Base-by-base conservation (phyloP, 2,329 filamentous ascomycete genomes). In the Paecilomyces variotii region DNA sequence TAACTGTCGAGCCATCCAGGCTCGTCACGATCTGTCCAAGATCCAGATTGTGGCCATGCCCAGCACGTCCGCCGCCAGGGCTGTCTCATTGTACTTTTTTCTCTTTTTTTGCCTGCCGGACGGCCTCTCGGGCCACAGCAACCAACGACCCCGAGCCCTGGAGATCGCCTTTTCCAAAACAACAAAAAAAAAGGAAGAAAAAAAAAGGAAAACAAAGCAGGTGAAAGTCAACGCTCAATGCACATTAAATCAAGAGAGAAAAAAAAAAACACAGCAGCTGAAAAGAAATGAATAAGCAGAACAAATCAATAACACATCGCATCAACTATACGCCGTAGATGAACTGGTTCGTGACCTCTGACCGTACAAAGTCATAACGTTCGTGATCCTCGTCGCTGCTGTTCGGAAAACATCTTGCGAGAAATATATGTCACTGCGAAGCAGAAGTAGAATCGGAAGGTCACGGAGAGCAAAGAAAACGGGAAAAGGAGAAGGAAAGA, bases 351-450 rank as follows among this genome's bases (percentile, higher is more conserved):
- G 56, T 62, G 61, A 60, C 59, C 55, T 51, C 63, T 61, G 70
- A 68, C 71, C 71, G 67, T 74, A 71, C 65, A 72, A 67, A 65
- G 71, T 74, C 72, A 72, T 74, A 70, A 74, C 66, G 64, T 70
- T 74, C 72, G 69, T 75, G 68, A 70, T 71, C 70, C 67, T 74
- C 71, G 66, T 74, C 71, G 72, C 72, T 70, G 72, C 69, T 69
- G 64, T 27, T 53, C 63, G 64, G 63, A 64, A 67, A 67, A 68
- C 66, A 70, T 67, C 69, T 65, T 70, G 72, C 69, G 69, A 72
- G 64, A 69, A 71, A 70, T 66, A 63, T 70, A 71, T 69, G 70
- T 68, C 70, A 71, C 67, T 69, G 65, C 69, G 54, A 54, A 57
- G 56, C 30, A n/a, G 68, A 62, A 67, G 61, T 60, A 60, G 64